These are phyloP conservation scores for Castanea crenata DNA, from an alignment of 306 rosid species.

Conservation along the genomic window DNA sequence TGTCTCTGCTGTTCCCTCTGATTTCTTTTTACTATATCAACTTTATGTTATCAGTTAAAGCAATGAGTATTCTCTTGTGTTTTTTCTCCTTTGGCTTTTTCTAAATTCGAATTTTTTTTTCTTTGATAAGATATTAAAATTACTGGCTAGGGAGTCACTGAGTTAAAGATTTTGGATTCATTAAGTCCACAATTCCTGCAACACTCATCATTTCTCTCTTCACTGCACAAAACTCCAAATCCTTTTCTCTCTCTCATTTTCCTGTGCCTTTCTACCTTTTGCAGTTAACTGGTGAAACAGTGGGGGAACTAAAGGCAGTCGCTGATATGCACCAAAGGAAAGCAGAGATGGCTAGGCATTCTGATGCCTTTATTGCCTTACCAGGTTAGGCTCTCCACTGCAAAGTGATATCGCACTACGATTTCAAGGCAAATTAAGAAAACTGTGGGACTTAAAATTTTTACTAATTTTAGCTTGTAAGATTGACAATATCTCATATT, in stretches of 20 bases:
- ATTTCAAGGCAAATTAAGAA: slow-evolving; percentile 3
- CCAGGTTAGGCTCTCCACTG: slow-evolving; percentile 68
- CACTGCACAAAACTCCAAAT: slow-evolving; percentile 37
- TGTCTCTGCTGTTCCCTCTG: slow-evolving; percentile 14
- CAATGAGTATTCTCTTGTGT: slow-evolving; percentile 21
- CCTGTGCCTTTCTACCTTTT: slow-evolving; percentile 32
- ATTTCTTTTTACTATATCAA: slow-evolving; percentile 6
- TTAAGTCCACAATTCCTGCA: slow-evolving; percentile 35
- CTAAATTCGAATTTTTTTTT: slow-evolving; percentile 20
- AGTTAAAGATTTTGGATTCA: slow-evolving; percentile 16
- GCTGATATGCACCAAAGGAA: slow-evolving; percentile 99
- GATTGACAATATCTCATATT: slow-evolving; percentile 38
- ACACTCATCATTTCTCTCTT: slow-evolving; percentile 47
- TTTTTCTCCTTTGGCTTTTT: slow-evolving; percentile 44
- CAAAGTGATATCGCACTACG: slow-evolving; percentile 16
- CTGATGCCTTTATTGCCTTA: slow-evolving; percentile 98
- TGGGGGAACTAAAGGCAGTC: slow-evolving; percentile 97
- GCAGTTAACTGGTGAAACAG: slow-evolving; percentile 97
- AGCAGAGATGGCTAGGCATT: slow-evolving; percentile 98
- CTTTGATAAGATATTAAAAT: slow-evolving; percentile 19
- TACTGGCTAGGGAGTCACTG: slow-evolving; percentile 26
- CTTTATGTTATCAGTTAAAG: slow-evolving; percentile 17
- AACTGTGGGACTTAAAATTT: slow-evolving; percentile 32
- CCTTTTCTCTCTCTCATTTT: slow-evolving; percentile 13
- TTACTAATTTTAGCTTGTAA: slow-evolving; percentile 37